Conservation (phyloP, 257 asterid species). For the Capsicum rhomboideum region DNA sequence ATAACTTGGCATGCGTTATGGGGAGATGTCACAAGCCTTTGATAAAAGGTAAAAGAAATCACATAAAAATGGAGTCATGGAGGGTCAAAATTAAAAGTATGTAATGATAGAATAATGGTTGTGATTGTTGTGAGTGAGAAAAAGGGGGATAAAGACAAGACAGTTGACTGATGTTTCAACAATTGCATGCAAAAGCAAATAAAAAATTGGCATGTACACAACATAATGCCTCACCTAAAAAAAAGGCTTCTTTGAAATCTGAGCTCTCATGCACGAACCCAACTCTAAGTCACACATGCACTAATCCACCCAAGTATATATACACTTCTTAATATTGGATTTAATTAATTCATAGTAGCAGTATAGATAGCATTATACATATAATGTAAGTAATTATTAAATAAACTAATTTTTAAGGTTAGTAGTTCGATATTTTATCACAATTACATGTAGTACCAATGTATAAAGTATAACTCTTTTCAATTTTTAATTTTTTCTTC, state of each 20-base stretch:
- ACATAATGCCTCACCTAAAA: constrained; percentile 2
- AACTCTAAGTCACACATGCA: constrained; percentile 1
- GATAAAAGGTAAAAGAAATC: background rate
- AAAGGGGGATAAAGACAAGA: constrained; percentile 1
- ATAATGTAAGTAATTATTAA: too few relatives aligned
- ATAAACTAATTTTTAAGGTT: too few relatives aligned
- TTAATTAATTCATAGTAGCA: background rate
- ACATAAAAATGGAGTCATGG: background rate
- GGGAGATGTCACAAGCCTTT: background rate
- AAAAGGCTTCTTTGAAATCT: constrained; percentile 14
- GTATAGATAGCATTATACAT: too few relatives aligned
- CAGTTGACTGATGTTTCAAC: constrained; percentile 11
- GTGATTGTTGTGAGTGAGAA: background rate
- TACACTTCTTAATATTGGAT: background rate
- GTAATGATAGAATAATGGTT: background rate
- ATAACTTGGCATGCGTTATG: background rate
- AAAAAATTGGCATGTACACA: background rate
- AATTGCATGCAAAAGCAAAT: constrained; percentile 11
- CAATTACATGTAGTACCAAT: too few relatives aligned
- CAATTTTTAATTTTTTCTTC: too few relatives aligned
- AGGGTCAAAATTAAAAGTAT: background rate
- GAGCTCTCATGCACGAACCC: constrained; percentile 11
- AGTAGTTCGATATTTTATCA: too few relatives aligned
- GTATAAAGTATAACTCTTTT: too few relatives aligned
- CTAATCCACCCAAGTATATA: background rate